Evolutionary conservation across 148 eudicot species (phyloP).

Genomic region (Heliosperma pusillum): DNA sequence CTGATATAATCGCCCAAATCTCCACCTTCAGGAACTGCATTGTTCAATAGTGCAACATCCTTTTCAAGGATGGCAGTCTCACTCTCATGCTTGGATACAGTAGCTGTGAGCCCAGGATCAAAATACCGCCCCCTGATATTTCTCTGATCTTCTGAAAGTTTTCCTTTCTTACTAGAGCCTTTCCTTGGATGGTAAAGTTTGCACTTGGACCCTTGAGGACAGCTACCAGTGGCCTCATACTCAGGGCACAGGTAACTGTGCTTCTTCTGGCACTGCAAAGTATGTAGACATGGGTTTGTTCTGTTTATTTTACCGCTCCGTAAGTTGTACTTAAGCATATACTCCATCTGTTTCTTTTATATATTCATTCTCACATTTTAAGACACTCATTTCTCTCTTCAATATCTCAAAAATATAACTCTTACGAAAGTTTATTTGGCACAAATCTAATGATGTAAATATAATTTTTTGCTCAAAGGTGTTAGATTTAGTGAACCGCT

Average conservation of each 20-base stretch:
- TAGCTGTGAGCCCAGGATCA: conserved; percentile 36
- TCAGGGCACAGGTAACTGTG: conserved; percentile 84
- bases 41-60: conserved; percentile 31
- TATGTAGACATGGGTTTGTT: conserved; percentile 43
- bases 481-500: too few species aligned
- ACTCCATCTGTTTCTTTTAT: neutral
- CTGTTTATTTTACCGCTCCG: conserved; percentile 32
- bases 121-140: conserved; percentile 71
- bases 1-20: conserved; percentile 60
- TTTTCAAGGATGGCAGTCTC: conserved; percentile 24
- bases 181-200: conserved; percentile 94
- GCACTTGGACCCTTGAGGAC: conserved; percentile 78
- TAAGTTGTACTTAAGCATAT: neutral
- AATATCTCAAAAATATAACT: neutral
- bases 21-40: conserved; percentile 35
- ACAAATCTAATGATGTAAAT: neutral
- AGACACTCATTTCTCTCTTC: too few species aligned
- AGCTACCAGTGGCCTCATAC: conserved; percentile 74
- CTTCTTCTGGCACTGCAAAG: conserved; percentile 98
- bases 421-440: neutral
- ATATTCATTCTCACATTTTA: neutral
- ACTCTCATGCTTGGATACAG: conserved; percentile 23
- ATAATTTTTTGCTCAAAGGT: neutral
- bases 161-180: conserved; percentile 46
- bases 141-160: conserved; percentile 39